Evolutionary conservation across 2,329 filamentous ascomycete genomes (phyloP).

Genomic region (Davidsoniella neocaledoniae): DNA sequence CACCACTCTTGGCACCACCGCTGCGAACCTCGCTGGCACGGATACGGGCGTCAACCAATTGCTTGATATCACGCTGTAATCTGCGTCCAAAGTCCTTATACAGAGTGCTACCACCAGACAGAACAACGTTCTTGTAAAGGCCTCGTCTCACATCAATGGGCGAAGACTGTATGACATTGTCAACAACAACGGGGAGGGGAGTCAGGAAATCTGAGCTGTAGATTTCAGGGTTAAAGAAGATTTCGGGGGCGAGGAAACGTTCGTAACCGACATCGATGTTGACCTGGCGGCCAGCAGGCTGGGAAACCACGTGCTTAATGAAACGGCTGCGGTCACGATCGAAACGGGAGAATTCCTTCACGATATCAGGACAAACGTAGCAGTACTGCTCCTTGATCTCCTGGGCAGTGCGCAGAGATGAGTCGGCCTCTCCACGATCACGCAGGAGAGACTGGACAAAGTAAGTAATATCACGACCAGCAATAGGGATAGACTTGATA

Average conservation of each 20-base stretch:
- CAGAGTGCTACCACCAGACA: constrained; percentile 89
- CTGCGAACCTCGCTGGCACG: constrained; percentile 81
- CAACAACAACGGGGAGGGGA: constrained; percentile 82
- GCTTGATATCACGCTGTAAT: constrained; percentile 92
- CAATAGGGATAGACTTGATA: constrained; percentile 97
- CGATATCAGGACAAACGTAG: constrained; percentile 95
- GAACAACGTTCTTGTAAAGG: constrained; percentile 98
- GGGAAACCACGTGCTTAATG: constrained; percentile 71
- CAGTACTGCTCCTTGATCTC: constrained; percentile 98
- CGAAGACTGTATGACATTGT: constrained; percentile 91
- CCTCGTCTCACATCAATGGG: constrained; percentile 94
- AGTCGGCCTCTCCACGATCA: constrained; percentile 92
- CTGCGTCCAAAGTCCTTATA: constrained; percentile 97
- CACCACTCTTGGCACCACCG: constrained; percentile 82
- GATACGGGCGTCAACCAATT: constrained; percentile 85
- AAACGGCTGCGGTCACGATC: constrained; percentile 87
- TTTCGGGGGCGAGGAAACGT: constrained; percentile 92
- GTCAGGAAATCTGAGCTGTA: constrained; percentile 98
- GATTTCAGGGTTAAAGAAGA: constrained; percentile 99
- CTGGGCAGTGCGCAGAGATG: constrained; percentile 90
- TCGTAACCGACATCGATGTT: constrained; percentile 92
- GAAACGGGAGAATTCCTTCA: constrained; percentile 93
- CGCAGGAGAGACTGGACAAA: constrained; percentile 93
- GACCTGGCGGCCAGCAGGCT: constrained; percentile 71
- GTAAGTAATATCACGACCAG: constrained; percentile 94